A percentile compares a stretch with the other conserved stretches of the same genome.
Evolutionary conservation across 2,329 filamentous ascomycete genomes (phyloP).

Genomic region (Penicillium sclerotigenum): DNA sequence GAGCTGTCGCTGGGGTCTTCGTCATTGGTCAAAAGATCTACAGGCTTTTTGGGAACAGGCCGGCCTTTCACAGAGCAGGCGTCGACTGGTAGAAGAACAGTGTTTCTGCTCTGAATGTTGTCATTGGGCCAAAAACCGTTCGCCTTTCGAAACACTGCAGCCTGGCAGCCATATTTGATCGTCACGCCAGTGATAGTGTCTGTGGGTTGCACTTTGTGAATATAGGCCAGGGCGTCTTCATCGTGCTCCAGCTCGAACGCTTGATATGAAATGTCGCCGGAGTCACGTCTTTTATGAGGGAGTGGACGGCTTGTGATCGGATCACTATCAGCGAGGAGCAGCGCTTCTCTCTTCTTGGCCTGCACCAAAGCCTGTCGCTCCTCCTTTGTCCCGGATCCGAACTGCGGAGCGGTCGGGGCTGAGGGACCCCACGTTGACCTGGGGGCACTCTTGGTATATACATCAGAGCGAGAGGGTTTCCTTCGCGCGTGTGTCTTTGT

Average conservation of each 20-base stretch:
- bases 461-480: constrained; percentile 39
- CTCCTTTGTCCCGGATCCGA: constrained; percentile 42
- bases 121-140: constrained; percentile 96
- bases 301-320: constrained; percentile 34
- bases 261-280: constrained; percentile 35
- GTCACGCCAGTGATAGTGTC: constrained; percentile 92
- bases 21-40: constrained; percentile 26
- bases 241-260: constrained; percentile 52
- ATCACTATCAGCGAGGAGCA: constrained; percentile 45
- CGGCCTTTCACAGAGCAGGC: constrained; percentile 80
- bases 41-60: constrained; percentile 40
- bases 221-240: constrained; percentile 78
- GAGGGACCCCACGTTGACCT: constrained; percentile 45
- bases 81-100: constrained; percentile 81
- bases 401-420: constrained; percentile 27
- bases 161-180: constrained; percentile 82
- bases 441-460: constrained; percentile 27
- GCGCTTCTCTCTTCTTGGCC: constrained; percentile 47
- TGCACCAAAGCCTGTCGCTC: constrained; percentile 46
- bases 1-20: constrained; percentile 38
- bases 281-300: constrained; percentile 48
- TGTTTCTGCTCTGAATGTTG: constrained; percentile 78
- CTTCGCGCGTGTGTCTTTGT: constrained; percentile 30
- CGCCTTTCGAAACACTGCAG: constrained; percentile 76
- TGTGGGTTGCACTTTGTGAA: constrained; percentile 76